A percentile compares a stretch with the other conserved stretches of the same genome.
These are phyloP conservation scores for Thuidium tamariscinum DNA, from an alignment of 225 moss, liverwort and hornwort species.

Conservation along the genomic window DNA sequence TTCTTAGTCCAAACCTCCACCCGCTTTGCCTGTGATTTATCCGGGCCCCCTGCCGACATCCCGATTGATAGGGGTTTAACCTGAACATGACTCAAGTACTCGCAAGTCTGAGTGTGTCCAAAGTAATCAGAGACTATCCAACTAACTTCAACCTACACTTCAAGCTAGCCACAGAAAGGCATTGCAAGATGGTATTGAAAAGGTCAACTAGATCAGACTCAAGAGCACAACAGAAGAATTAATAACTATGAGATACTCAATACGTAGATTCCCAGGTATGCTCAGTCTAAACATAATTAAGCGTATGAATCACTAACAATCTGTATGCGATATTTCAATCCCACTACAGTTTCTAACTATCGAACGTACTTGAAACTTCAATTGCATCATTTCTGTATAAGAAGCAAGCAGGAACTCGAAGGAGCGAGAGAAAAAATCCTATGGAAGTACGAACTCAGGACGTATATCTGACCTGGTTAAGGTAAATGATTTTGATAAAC, in stretches of 20 bases:
- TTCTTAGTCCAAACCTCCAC: slow-evolving; percentile 95
- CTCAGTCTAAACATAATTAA: not conserved
- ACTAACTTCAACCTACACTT: not conserved
- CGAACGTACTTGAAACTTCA: not conserved
- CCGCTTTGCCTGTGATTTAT: slow-evolving; percentile 93
- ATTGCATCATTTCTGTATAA: not conserved
- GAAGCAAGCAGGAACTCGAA: not conserved
- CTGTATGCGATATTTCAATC: not conserved
- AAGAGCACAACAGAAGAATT: not conserved
- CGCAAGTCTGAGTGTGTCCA: not conserved
- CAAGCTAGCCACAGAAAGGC: not conserved
- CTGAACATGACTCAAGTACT: slow-evolving; percentile 20
- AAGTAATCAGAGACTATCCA: not conserved
- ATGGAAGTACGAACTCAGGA: not conserved
- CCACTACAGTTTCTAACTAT: not conserved
- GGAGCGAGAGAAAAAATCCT: not conserved
- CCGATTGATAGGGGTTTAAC: slow-evolving; percentile 90
- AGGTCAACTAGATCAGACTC: not conserved
- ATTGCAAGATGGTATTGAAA: not conserved
- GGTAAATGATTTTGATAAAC: slow-evolving; percentile 94
- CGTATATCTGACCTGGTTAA: slow-evolving; percentile 54
- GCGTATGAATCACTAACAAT: not conserved
- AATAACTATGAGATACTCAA: not conserved
- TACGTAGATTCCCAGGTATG: not conserved
- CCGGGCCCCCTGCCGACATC: slow-evolving; percentile 91